Base-by-base conservation (phyloP, 495 filamentous ascomycete species). In the Penicillium macrosclerotiorum region DNA sequence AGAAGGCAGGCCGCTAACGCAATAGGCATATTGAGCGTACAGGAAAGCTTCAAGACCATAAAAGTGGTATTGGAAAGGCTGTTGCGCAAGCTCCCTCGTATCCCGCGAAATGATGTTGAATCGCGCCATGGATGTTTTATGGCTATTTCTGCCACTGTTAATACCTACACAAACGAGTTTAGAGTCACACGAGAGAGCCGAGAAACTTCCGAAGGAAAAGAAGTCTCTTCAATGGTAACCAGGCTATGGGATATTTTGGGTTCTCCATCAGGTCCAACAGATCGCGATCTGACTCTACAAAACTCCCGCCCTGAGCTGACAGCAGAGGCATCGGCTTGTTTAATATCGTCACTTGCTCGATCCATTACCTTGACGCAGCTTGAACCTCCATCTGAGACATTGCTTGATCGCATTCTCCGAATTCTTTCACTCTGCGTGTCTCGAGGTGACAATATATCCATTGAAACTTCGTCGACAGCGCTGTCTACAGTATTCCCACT, bases 1-100 rank as follows among this genome's bases (percentile, higher is more conserved):
- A 76, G 93, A 45, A 77, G 86, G 55, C 72, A 79, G 31, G 86
- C 90, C 25, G 90, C 88, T 1, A 60, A 57, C 5, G 81, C 85
- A 0, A 80, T 92, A 45, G 88, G 88, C 6, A 56, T 49, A 4
- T 55, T 93, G 19, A 78, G 78, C 17, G 54, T 45, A 7, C 62
- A 67, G 35, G 23, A 63, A 44, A 48, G 49, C 20, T 64, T 54
- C 52, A 60, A 55, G 14, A 61, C 68, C 1, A 49, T 75, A 24
- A 45, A 50, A 5, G 45, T 51, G 1, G 68, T 69, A 3, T 34
- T 75, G n/a, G 55, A 65, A 22, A 54, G 57, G 37, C 58, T 85
- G 5, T 46, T 76, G 13, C 55, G 57, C 18, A 72, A 64, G 26
- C 52, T 85, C 25, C 54, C 62, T 37, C 62, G 58, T 20, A 71